A percentile compares a stretch with the other conserved stretches of the same genome.
phyloP scores from a whole-genome alignment of 129 eudicot genomes.

The Pittosporum tobira region DNA sequence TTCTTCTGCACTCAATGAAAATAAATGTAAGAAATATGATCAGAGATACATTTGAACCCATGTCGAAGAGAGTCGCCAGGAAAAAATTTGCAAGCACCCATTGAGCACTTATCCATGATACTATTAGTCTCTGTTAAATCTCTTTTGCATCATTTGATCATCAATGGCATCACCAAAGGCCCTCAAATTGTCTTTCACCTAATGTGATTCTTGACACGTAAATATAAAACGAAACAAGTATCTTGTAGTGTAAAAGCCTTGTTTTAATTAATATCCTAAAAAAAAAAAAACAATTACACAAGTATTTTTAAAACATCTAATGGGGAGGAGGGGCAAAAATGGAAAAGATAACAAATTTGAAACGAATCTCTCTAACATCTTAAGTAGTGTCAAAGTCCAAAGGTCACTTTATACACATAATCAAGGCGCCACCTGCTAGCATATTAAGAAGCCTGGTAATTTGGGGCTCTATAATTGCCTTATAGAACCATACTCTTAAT shows the following conservation, averaged over 20 bases:
- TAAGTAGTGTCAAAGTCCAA: constrained; percentile 45
- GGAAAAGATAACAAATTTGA: not conserved
- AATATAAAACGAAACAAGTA: not conserved
- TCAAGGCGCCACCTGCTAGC: constrained; percentile 95
- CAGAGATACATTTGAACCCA: too few relatives aligned
- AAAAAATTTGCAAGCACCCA: too few relatives aligned
- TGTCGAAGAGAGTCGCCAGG: too few relatives aligned
- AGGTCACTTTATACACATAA: constrained; percentile 83
- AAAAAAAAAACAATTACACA: too few relatives aligned
- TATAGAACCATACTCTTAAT: constrained; percentile 81
- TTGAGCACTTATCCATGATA: too few relatives aligned
- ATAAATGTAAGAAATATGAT: too few relatives aligned
- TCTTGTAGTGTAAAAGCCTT: not conserved
- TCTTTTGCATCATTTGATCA: constrained; percentile 84
- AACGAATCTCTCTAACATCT: too few relatives aligned
- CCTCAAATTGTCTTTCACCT: constrained; percentile 95
- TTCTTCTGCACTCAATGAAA: too few relatives aligned
- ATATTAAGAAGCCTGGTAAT: constrained; percentile 73
- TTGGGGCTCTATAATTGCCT: constrained; percentile 88
- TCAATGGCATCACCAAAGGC: constrained; percentile 79
- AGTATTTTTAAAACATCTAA: too few relatives aligned
- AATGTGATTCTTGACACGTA: constrained; percentile 9
- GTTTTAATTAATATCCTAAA: too few relatives aligned
- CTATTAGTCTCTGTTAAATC: too few relatives aligned
- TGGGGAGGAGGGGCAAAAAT: not conserved